Evolutionary conservation across 345 rosid genomes (phyloP).

Genomic region (Ceriops zippeliana): DNA sequence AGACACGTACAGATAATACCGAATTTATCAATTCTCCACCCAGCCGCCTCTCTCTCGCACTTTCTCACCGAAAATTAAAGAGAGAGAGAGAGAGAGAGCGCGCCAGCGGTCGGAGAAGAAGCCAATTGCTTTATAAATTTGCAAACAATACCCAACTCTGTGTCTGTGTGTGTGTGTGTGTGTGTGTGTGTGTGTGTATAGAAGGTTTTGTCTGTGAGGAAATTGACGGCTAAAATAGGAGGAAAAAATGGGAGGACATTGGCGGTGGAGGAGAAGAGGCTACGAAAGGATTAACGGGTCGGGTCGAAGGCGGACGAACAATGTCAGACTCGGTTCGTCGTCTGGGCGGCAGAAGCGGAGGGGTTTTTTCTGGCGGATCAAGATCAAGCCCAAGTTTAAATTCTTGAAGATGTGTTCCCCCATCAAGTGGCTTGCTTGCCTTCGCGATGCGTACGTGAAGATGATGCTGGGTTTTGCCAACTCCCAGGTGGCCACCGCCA

Average conservation of each 20-base stretch:
- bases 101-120: no score
- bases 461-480: conserved; percentile 58
- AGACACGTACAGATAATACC: background rate
- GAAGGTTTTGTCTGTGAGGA: background rate
- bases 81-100: no score
- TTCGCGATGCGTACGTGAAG: conserved; percentile 64
- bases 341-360: conserved; percentile 15
- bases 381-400: conserved; percentile 46
- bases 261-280: conserved; percentile 28
- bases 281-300: conserved; percentile 45
- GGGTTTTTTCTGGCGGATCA: conserved; percentile 46
- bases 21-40: background rate
- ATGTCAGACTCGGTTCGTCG: conserved; percentile 24
- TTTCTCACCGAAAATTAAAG: background rate
- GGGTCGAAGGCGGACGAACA: conserved; percentile 11
- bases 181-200: no score
- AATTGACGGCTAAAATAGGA: background rate
- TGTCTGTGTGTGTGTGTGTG: no score
- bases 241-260: conserved; percentile 24
- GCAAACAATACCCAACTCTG: no score
- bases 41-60: background rate
- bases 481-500: conserved; percentile 24
- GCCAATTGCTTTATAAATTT: no score
- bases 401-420: conserved; percentile 30
- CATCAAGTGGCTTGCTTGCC: conserved; percentile 48